Evolutionary conservation across 2,329 filamentous ascomycete species (phyloP).

Genomic region (Diaporthe ampelina): DNA sequence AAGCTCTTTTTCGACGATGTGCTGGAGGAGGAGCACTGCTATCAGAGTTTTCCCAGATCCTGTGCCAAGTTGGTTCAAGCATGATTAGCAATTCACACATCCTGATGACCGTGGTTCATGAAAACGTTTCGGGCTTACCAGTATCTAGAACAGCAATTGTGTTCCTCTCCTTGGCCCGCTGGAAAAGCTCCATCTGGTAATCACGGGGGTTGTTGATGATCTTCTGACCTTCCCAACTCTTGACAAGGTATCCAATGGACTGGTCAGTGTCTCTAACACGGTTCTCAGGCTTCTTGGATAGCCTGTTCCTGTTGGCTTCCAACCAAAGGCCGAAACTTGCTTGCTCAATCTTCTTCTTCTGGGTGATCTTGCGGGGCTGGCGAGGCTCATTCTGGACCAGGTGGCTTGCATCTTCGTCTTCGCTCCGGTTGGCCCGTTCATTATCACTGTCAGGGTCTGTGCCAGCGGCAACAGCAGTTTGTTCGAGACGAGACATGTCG

Average conservation of each 20-base stretch:
- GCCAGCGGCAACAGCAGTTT: conserved; percentile 38
- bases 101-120: neutral
- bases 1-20: conserved; percentile 83
- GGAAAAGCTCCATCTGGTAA: conserved; percentile 93
- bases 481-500: neutral
- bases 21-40: conserved; percentile 84
- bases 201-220: conserved; percentile 86
- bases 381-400: conserved; percentile 47
- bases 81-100: conserved; percentile 35
- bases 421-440: conserved; percentile 39
- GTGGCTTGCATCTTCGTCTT: conserved; percentile 46
- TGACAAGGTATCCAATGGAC: conserved; percentile 52
- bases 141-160: conserved; percentile 95
- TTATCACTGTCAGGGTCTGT: conserved; percentile 25
- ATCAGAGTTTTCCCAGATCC: conserved; percentile 98
- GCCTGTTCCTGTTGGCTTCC: conserved; percentile 53
- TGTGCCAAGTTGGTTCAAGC: conserved; percentile 50
- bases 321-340: conserved; percentile 63
- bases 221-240: conserved; percentile 55
- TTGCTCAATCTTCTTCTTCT: conserved; percentile 65
- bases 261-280: conserved; percentile 46
- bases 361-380: conserved; percentile 55
- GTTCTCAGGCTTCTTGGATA: conserved; percentile 50
- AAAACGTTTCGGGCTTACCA: conserved; percentile 60
- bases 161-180: conserved; percentile 86